Conservation (phyloP, 2,329 filamentous ascomycete genomes). For the Fusarium sp. region DNA sequence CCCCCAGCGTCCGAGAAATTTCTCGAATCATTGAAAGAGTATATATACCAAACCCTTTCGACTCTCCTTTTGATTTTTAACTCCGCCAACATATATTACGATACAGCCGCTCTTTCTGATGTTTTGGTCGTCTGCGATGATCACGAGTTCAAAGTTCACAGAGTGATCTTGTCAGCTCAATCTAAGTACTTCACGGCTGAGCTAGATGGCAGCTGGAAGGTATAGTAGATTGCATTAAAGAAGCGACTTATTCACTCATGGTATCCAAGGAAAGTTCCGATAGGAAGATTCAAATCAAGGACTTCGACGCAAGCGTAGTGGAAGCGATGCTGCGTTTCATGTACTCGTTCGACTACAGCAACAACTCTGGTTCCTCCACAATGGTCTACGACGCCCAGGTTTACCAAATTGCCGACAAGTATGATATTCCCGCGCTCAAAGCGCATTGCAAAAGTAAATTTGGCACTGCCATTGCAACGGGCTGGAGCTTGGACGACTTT, state of each 20-base stretch:
- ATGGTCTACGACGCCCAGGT: slow-evolving; percentile 13
- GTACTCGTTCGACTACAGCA: slow-evolving; percentile 7
- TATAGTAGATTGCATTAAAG: background rate
- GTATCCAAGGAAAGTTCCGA: slow-evolving; percentile 2
- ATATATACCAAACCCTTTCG: too few relatives aligned
- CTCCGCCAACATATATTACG: too few relatives aligned
- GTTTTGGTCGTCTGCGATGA: too few relatives aligned
- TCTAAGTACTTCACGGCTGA: too few relatives aligned
- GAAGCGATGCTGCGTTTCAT: slow-evolving; percentile 13
- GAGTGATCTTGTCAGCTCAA: too few relatives aligned
- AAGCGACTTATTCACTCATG: background rate
- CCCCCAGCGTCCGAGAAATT: too few relatives aligned
- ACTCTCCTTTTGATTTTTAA: too few relatives aligned
- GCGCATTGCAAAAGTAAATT: background rate
- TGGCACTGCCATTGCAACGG: background rate
- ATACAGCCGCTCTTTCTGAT: too few relatives aligned
- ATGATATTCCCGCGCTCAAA: slow-evolving; percentile 7
- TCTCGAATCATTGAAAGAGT: too few relatives aligned
- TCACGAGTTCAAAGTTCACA: too few relatives aligned
- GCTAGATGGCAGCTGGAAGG: too few relatives aligned
- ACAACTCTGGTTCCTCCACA: background rate
- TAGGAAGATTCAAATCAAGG: background rate
- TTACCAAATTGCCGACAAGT: slow-evolving; percentile 16
- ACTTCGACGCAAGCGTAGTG: slow-evolving; percentile 6
- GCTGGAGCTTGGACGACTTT: slow-evolving; percentile 9